phyloP scores from a whole-genome alignment of 108 stramenopile genomes.

The Fragilaria crotonensis region DNA sequence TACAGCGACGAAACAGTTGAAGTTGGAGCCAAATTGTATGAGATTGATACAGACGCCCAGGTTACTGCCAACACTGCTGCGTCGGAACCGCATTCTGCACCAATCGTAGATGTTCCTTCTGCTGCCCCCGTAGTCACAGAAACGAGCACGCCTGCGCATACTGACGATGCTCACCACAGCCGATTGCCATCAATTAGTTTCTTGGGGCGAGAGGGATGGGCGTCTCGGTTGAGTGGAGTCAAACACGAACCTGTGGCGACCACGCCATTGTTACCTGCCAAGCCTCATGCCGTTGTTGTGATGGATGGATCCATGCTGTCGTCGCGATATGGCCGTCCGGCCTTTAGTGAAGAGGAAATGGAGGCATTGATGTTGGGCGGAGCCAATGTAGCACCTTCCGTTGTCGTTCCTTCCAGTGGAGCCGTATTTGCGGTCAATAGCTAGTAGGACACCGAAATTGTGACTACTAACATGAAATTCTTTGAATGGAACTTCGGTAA shows the following conservation, averaged over 20 bases:
- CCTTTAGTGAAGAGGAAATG: conserved; percentile 86
- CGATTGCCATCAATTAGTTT: conserved; percentile 85
- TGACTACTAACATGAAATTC: too few relatives aligned
- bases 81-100: too few relatives aligned
- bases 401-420: neutral
- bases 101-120: conserved; percentile 10
- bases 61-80: conserved; percentile 22
- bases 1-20: conserved; percentile 71
- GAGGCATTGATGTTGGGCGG: conserved; percentile 83
- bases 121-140: conserved; percentile 11
- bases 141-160: conserved; percentile 9
- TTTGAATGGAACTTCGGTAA: too few relatives aligned
- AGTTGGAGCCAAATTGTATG: conserved; percentile 73
- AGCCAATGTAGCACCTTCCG: conserved; percentile 48
- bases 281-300: conserved; percentile 14
- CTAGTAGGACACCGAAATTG: too few relatives aligned
- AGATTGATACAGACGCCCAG: conserved; percentile 63
- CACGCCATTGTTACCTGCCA: conserved; percentile 6
- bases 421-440: too few relatives aligned
- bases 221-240: conserved; percentile 12
- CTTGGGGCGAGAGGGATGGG: conserved; percentile 86
- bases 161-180: neutral
- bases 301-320: conserved; percentile 23
- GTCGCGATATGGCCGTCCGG: conserved; percentile 78
- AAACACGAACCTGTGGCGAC: conserved; percentile 6